These are phyloP conservation scores for Lophiotrema nucula DNA, from an alignment of 495 filamentous ascomycete species.

Conservation along the genomic window DNA sequence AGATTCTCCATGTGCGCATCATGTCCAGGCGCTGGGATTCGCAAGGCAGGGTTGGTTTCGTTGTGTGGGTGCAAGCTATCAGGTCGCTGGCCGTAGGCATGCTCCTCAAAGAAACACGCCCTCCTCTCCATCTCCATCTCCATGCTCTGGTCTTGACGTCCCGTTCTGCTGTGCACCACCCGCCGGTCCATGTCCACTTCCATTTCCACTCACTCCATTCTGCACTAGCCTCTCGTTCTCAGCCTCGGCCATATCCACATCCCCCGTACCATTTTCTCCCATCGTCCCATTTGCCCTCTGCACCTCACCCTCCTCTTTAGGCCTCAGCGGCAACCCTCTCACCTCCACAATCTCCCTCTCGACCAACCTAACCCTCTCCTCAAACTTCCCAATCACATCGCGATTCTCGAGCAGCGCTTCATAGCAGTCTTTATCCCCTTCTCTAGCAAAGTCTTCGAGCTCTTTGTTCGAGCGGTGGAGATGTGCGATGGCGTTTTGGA, in stretches of 20 bases:
- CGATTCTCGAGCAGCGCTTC: constrained; percentile 77
- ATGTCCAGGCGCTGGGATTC: too few species aligned
- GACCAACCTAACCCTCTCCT: constrained; percentile 65
- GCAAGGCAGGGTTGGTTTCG: too few species aligned
- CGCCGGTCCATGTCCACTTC: too few species aligned
- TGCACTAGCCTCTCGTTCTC: background rate
- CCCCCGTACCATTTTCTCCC: background rate
- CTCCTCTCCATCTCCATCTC: background rate
- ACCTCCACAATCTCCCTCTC: constrained; percentile 68
- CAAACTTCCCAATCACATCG: constrained; percentile 69
- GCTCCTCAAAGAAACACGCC: background rate
- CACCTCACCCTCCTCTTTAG: constrained; percentile 4
- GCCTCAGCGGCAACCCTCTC: constrained; percentile 62
- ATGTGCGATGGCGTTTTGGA: constrained; percentile 79
- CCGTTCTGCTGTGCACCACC: too few species aligned
- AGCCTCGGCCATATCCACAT: background rate
- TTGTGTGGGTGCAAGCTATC: too few species aligned
- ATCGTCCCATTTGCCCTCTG: background rate
- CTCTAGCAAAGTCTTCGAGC: constrained; percentile 41
- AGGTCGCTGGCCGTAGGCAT: too few species aligned
- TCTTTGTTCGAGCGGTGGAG: constrained; percentile 72
- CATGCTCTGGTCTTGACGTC: background rate
- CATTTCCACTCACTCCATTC: background rate
- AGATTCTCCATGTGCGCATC: too few species aligned
- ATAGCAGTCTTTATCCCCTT: constrained; percentile 58